These are phyloP conservation scores for Termitomyces sp. DNA, from an alignment of 768 basidiomycete species.

Conservation along the genomic window DNA sequence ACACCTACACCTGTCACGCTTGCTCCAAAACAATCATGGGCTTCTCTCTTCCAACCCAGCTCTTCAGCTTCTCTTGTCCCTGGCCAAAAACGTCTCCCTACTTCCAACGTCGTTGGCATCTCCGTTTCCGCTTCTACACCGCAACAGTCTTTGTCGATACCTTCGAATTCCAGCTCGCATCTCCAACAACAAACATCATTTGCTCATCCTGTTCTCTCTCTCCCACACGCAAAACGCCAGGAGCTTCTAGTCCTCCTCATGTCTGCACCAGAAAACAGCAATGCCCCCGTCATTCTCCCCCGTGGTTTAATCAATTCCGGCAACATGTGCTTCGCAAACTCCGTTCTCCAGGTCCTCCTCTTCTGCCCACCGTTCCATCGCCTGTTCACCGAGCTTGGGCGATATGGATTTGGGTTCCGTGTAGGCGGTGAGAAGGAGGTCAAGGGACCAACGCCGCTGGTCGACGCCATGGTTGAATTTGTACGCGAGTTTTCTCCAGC, in stretches of 20 bases:
- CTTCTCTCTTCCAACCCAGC: conserved; percentile 55
- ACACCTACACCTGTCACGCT: conserved; percentile 19
- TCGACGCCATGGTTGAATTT: conserved; percentile 68
- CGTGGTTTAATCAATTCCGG: conserved; percentile 90
- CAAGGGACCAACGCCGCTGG: conserved; percentile 42
- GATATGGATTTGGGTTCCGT: conserved; percentile 28
- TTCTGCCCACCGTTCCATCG: conserved; percentile 85
- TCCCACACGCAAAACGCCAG: conserved; percentile 22
- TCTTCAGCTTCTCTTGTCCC: conserved; percentile 30
- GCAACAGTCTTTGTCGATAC: conserved; percentile 14
- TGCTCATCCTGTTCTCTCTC: conserved; percentile 18
- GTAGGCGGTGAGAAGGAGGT: conserved; percentile 21
- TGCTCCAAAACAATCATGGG: conserved; percentile 67
- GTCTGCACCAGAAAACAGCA: conserved; percentile 17
- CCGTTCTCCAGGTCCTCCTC: conserved; percentile 84
- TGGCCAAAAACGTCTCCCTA: conserved; percentile 46
- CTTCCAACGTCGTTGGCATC: conserved; percentile 67
- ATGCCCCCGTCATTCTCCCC: conserved; percentile 38
- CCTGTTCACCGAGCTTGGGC: conserved; percentile 68
- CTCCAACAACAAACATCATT: conserved; percentile 18
- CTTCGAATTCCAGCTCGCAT: conserved; percentile 8
- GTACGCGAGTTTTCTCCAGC: conserved; percentile 63
- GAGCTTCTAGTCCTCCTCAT: conserved; percentile 54
- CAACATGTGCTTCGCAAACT: conserved; percentile 98
- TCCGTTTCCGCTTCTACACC: conserved; percentile 54